Evolutionary conservation across 2,329 filamentous ascomycete genomes (phyloP), one percentile per base, ranked within the genome.

Genomic region (Trichophyton verrucosum): DNA sequence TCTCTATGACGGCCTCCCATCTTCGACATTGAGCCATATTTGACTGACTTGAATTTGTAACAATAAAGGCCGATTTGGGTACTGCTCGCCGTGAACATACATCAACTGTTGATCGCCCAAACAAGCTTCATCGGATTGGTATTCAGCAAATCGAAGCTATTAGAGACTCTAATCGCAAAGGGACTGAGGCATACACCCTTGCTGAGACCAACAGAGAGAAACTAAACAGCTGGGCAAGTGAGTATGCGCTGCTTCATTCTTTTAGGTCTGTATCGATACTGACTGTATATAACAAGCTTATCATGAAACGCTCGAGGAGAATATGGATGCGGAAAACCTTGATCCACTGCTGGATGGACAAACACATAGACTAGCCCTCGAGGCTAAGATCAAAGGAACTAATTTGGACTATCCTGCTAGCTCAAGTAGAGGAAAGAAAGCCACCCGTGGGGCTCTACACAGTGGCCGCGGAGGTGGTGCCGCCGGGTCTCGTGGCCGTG

Each of bases 301-400:
- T 36, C 51, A 55, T 36, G 51, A 70, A 53, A 63, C 64, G 13
- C 63, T 75, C 13, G 61, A 66, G 3, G 70, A 72, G 42, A 70
- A 70, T 8, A 65, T 63, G 20, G 66, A 69, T 3, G 30, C 69
- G 1, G 71, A 75, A 47, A 57, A 68, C 11, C 62, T 76, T 7
- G 66, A 71, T 51, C 64, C 66, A 15, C 60, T 77, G 3, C 66
- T 72, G 53, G 62, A 72, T 51, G 75, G 75, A 9, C 74, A 77
- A 51, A 72, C 63, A 24, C 75, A 77, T 63, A 71, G 74, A 59
- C 1, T 55, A 27, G 51, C 22, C 15, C n/a, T 55, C 6, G 51
- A 55, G 27, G 51, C 51, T 36, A 27, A n/a, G 13, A 15, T 55
- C 3, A 55, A 36, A 36, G 27, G 27, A 36, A 30, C 22, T 27